These are phyloP conservation scores for Capsicum pubescens DNA, from an alignment of 257 asterid species.

Conservation along the genomic window DNA sequence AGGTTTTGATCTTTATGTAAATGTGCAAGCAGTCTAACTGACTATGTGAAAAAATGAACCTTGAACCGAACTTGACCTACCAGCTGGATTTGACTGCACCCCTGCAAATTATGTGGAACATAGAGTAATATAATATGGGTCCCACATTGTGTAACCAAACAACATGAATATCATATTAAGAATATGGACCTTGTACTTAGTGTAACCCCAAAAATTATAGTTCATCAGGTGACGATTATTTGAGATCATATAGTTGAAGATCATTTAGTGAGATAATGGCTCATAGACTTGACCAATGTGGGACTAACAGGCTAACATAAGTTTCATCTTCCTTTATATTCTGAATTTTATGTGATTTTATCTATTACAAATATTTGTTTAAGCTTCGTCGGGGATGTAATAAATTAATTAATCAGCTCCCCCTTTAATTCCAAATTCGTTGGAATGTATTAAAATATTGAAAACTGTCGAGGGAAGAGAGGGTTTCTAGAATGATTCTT, in stretches of 20 bases:
- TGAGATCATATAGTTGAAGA: not conserved
- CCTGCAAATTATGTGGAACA: not conserved
- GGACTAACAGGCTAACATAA: not conserved
- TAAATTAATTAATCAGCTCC: not conserved
- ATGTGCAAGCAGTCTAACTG: conserved; percentile 5
- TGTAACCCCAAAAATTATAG: not conserved
- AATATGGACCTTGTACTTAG: not conserved
- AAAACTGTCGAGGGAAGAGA: not conserved
- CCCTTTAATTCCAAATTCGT: not conserved
- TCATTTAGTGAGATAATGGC: not conserved
- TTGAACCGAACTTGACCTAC: not conserved
- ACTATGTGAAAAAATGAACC: not conserved
- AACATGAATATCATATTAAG: not conserved
- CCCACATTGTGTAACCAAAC: not conserved
- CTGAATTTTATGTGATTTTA: not conserved
- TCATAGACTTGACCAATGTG: not conserved
- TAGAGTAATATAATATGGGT: not conserved
- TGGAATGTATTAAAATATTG: not conserved
- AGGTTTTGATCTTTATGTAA: conserved; percentile 1
- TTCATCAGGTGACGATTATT: not conserved
- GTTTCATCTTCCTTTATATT: not conserved
- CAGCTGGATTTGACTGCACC: not conserved
- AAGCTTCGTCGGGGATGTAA: not conserved
- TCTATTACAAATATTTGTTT: not conserved
- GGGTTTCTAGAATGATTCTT: not conserved